These are phyloP conservation scores for Trichoderma parareesei DNA, from an alignment of 495 filamentous ascomycete species.

Conservation along the genomic window DNA sequence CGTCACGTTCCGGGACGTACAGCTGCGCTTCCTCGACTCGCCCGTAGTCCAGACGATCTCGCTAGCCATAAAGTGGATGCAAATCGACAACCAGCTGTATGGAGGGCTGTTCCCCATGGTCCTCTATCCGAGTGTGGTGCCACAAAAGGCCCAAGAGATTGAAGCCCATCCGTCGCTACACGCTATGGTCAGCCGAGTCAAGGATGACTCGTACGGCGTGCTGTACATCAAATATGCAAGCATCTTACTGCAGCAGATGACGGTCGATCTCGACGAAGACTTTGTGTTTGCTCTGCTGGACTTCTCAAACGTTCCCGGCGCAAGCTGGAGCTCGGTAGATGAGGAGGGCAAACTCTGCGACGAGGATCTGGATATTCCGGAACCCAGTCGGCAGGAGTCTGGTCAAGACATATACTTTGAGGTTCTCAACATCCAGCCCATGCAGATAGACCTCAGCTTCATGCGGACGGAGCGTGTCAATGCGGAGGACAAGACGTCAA, in stretches of 20 bases:
- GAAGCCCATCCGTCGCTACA: constrained; percentile 94
- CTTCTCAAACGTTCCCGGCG: constrained; percentile 88
- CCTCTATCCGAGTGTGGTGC: constrained; percentile 95
- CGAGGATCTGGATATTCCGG: constrained; percentile 81
- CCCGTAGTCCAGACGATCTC: constrained; percentile 82
- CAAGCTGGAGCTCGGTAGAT: constrained; percentile 71
- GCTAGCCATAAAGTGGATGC: constrained; percentile 91
- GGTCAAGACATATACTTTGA: constrained; percentile 97
- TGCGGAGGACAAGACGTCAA: constrained; percentile 84
- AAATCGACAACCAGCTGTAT: constrained; percentile 98
- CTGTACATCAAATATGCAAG: constrained; percentile 98
- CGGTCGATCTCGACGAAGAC: constrained; percentile 93
- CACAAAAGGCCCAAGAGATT: constrained; percentile 94
- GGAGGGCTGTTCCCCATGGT: constrained; percentile 97
- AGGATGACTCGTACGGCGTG: constrained; percentile 96
- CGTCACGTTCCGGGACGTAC: constrained; percentile 85
- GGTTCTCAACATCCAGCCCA: constrained; percentile 89
- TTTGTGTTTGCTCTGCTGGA: constrained; percentile 94
- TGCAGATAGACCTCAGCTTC: constrained; percentile 95
- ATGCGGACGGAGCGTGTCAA: constrained; percentile 96
- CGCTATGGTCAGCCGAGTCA: constrained; percentile 83
- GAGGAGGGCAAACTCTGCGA: constrained; percentile 77
- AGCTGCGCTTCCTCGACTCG: constrained; percentile 89
- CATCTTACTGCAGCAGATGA: constrained; percentile 92
- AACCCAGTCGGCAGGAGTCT: constrained; percentile 73